Evolutionary conservation across 2,329 filamentous ascomycete genomes (phyloP), one percentile per base, ranked within the genome.

Genomic region (Diaporthe capsici): DNA sequence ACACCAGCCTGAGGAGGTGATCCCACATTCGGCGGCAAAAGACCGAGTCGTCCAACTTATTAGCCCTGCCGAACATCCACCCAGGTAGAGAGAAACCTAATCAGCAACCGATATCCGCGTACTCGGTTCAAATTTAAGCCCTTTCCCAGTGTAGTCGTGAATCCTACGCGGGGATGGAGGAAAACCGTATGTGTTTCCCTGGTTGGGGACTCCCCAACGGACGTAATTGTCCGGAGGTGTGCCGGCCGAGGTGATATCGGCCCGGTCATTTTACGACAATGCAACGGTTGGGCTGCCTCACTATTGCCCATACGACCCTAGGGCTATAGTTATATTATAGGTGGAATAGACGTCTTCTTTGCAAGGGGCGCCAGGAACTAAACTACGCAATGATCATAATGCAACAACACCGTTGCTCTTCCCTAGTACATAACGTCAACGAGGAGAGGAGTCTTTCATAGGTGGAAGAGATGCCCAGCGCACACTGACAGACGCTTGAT

Each of bases 161-260:
- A 42, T 39, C 13, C 20, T 34, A 39, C 31, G 25, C n/a, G 28
- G 47, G 31, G 5, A 63, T 63, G 60, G 20, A 25, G 47, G 22
- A 17, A 39, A 42, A 53, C 31, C 31, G 34, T 28, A 17, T 53
- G 10, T 39, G 10, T 17, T 44, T 22, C n/a, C 17, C 22, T 53
- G 13, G 63, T 53, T 10, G 47, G 63, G 20, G 34, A 25, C 31
- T 39, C 15, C 51, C 63, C 44, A 53, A 20, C 31, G 47, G n/a
- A 53, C 47, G 13, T 25, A 20, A 53, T 39, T 53, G 13, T 37
- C 17, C 28, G 63, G 63, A 68, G 44, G 28, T 51, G 44, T n/a
- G 44, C 53, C 63, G 44, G 31, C 63, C 63, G 63, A 68, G 44
- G 63, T 68, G 28, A 53, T 68, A 51, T 25, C 47, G 63, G 47